Conservation (phyloP, 371 early-diverging fungal species). For the Lichtheimia hyalospora region DNA sequence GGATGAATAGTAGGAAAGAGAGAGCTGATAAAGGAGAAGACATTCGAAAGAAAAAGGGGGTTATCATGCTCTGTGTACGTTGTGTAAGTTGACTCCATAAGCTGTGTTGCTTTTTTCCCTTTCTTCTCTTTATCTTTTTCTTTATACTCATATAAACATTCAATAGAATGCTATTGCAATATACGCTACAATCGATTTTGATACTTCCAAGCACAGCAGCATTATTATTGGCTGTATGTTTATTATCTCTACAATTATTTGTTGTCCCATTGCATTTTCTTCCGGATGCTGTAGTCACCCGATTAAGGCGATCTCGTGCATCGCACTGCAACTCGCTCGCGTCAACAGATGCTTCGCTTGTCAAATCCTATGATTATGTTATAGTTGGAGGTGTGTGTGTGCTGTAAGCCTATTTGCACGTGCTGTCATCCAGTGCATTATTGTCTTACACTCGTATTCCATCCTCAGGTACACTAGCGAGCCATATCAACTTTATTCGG, state of each 20-base stretch:
- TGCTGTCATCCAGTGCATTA: neutral
- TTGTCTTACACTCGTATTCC: neutral
- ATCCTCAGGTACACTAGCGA: constrained; percentile 1
- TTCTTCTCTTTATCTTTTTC: neutral
- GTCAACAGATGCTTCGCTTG: neutral
- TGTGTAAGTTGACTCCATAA: too few species aligned
- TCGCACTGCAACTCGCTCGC: neutral
- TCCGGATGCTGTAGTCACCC: constrained; percentile 11
- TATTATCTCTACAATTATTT: constrained; percentile 6
- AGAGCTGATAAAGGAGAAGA: neutral
- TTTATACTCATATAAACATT: neutral
- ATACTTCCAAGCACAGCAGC: constrained; percentile 10
- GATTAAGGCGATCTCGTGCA: constrained; percentile 5
- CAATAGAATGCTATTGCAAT: constrained; percentile 6
- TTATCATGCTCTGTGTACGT: neutral
- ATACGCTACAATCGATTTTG: constrained; percentile 12
- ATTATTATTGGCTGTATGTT: constrained; percentile 5
- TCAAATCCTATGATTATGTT: constrained; percentile 13
- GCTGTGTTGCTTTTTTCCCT: too few species aligned
- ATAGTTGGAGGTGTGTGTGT: constrained; percentile 6
- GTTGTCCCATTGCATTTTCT: constrained; percentile 11
- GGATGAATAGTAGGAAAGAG: too few species aligned
- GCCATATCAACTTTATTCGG: constrained; percentile 5
- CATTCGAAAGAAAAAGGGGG: neutral
- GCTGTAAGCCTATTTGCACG: neutral